Base-by-base conservation (phyloP, 2,329 filamentous ascomycete species). In the Colletotrichum sp. region DNA sequence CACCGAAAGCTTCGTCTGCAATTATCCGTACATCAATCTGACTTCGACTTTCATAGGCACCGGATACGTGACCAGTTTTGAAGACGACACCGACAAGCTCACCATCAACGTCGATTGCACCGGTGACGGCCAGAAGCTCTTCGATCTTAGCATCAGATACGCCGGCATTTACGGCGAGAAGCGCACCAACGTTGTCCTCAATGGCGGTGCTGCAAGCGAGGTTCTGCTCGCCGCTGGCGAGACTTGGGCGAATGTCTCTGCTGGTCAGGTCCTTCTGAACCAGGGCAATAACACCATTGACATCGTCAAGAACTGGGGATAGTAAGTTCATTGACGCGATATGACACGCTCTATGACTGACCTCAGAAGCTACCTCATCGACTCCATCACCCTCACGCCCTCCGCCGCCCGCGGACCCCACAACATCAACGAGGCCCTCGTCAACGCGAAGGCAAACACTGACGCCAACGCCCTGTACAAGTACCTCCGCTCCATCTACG, bases 221-320 rank as follows among this genome's bases (percentile, higher is more conserved):
- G 83, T 89, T 26, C 81, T 80, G 26, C 81, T 89, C 24, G 80
- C 86, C 0, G 85, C 84, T 12, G 84, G 83, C 10, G 82, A 80
- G 4, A 76, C 78, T 3, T 89, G 84, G 82, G 82, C 82, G 12
- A 83, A 83, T 36, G 83, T 85, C 15, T 73, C 84, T 1, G 87
- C 82, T 18, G 87, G 87, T 16, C 87, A 89, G 76, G 82, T 88
- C 2, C 81, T 89, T 3, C 80, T 89, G 43, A 83, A 85, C 64
- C 81, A 82, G 10, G 87, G 87, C 18, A 72, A 78, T 59, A 89
- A 89, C 80, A 88, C 84, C 0, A 85, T 88, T 67, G 82, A 87
- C 52, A 84, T 89, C 60, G 83, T 86, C 69, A 86, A 79, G 80
- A 87, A 88, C 80, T 89, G 87, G 87, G 87, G 87, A 72, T 89